Conservation (phyloP, 768 basidiomycete genomes). For the Boletus tomentosulus region DNA sequence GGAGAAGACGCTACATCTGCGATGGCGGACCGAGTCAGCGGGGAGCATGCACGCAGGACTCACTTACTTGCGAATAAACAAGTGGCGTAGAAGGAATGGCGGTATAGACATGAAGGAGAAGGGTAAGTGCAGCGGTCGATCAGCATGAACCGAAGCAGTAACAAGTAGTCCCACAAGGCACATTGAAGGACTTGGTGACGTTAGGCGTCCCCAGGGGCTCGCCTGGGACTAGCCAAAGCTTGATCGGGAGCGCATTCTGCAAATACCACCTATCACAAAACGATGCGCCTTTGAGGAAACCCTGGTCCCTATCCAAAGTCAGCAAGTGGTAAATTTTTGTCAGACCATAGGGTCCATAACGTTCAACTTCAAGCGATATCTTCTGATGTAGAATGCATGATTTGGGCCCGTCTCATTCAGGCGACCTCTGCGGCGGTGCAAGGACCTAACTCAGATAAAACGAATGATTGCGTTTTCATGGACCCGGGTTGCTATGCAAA, state of each 20-base stretch:
- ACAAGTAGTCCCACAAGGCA: not conserved
- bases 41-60: not conserved
- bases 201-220: not conserved
- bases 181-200: not conserved
- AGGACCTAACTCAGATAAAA: not conserved
- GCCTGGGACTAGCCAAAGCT: not conserved
- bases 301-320: not conserved
- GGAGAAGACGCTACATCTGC: conserved; percentile 1
- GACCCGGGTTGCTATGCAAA: not conserved
- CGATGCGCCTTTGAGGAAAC: too few species aligned
- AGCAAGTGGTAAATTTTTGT: not conserved
- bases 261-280: not conserved
- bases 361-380: not conserved
- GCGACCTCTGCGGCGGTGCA: not conserved
- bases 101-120: not conserved
- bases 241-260: not conserved
- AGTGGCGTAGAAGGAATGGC: not conserved
- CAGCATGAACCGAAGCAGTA: not conserved
- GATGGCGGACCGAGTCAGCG: not conserved
- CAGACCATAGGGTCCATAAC: not conserved
- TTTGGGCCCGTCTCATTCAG: not conserved
- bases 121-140: not conserved
- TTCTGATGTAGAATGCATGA: not conserved
- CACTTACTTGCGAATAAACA: conserved; percentile 1
- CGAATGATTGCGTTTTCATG: not conserved